These are phyloP conservation scores for Penicillium alfredii DNA, from an alignment of 495 filamentous ascomycete genomes.

Conservation along the genomic window DNA sequence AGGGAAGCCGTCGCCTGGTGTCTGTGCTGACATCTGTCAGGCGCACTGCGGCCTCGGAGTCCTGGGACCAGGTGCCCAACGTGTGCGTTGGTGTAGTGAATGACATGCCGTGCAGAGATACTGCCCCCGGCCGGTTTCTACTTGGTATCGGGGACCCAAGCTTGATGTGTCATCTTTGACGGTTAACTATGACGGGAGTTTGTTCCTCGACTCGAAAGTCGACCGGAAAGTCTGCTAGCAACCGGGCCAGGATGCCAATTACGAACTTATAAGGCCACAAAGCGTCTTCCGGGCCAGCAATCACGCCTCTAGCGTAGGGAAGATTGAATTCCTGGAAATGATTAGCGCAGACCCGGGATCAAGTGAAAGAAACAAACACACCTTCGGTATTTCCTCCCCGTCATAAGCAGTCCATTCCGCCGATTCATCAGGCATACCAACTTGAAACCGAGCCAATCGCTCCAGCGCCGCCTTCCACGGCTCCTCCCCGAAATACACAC, in stretches of 20 bases:
- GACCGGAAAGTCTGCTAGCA: conserved; percentile 34
- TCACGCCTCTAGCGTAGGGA: conserved; percentile 36
- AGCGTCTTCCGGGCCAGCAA: conserved; percentile 41
- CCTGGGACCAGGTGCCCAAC: conserved; percentile 64
- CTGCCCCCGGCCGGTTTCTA: conserved; percentile 60
- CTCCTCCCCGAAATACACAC: conserved; percentile 24
- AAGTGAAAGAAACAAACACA: conserved; percentile 1
- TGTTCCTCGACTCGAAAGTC: conserved; percentile 68
- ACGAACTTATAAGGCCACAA: conserved; percentile 82
- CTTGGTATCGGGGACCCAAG: conserved; percentile 15
- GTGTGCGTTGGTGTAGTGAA: conserved; percentile 77
- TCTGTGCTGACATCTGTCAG: conserved; percentile 56
- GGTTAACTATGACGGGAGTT: conserved; percentile 54
- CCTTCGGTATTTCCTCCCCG: conserved; percentile 19
- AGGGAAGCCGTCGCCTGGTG: conserved; percentile 42
- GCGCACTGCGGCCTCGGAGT: conserved; percentile 60
- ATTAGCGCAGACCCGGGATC: background rate
- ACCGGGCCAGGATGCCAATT: conserved; percentile 52
- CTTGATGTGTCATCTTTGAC: conserved; percentile 1
- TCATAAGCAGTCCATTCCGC: conserved; percentile 24
- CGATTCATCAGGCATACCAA: conserved; percentile 27
- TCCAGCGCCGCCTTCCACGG: conserved; percentile 20
- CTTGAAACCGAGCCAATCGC: conserved; percentile 21
- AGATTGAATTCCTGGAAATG: conserved; percentile 30
- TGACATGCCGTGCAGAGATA: conserved; percentile 51